Evolutionary conservation across 1,284 basidiomycete species (phyloP), one percentile per base, ranked within the genome.

Genomic region (Cryptococcus floricola): DNA sequence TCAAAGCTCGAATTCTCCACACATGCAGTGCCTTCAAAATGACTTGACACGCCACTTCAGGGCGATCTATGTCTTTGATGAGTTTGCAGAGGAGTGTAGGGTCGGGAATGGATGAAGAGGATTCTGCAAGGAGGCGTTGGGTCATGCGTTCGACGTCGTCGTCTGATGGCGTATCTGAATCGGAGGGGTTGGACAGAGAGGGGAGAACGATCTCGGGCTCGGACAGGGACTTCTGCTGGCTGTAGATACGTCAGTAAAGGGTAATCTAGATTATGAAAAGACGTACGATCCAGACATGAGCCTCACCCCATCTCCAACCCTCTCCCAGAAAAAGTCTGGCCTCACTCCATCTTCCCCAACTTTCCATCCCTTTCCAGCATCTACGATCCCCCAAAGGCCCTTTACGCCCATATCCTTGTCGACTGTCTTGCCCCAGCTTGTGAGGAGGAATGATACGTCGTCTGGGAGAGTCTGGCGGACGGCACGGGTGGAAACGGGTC

Each of bases 401-500:
- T 78, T 74, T 18, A 84, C 68, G 1, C 82, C 87, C 53, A 86
- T 84, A 5, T 76, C 65, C 13, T 73, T 65, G 25, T 78, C 78
- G 0, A 85, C 80, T 3, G 88, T 80, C 60, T 86, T 83, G 1
- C 84, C 88, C 90, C 89, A 92, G 0, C 85, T 86, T 1, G 79
- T 70, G 31, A 92, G 74, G 19, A 90, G 69, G 8, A 83, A 83
- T 23, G 75, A 78, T 3, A 87, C 75, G 9, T 81, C 81, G 59
- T 86, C 84, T 52, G 79, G 83, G 12, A 87, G 55, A 0, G 78
- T 23, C 14, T 58, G 60, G 10, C 31, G 31, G 10, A 34, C 31
- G 12, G 41, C 47, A 6, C 41, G 25, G 31, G 45, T 9, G 19
- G 23, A 18, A 10, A 46, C 27, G 10, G 45, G 23, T 18, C 41